Evolutionary conservation across 352 stramenopile genomes (phyloP).

Genomic region (Phytophthora citrophthora): DNA sequence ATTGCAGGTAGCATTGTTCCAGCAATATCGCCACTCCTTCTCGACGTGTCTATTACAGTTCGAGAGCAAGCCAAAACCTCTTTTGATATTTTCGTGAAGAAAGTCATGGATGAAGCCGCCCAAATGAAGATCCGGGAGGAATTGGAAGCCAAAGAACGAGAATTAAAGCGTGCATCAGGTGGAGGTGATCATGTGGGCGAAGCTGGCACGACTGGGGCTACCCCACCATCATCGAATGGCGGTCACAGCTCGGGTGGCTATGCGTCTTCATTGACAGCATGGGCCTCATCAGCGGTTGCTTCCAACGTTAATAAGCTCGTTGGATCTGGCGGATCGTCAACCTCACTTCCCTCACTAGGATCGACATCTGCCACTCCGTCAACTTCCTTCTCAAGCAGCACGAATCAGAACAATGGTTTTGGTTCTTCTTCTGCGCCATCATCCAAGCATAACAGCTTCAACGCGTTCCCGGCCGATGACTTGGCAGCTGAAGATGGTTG

Average conservation of each 20-base stretch:
- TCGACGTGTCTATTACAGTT: conserved; percentile 84
- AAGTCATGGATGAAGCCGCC: conserved; percentile 73
- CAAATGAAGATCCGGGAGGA: conserved; percentile 85
- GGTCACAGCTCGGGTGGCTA: conserved; percentile 53
- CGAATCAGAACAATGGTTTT: conserved; percentile 22
- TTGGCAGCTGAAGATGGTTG: conserved; percentile 63
- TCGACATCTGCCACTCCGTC: conserved; percentile 15
- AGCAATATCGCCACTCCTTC: conserved; percentile 74
- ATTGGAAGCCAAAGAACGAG: conserved; percentile 60
- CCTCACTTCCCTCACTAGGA: conserved; percentile 23
- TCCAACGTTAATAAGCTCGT: conserved; percentile 79
- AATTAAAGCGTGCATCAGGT: conserved; percentile 57
- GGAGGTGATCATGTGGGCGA: conserved; percentile 30
- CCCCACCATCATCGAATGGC: conserved; percentile 23
- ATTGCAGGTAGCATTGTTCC: conserved; percentile 78
- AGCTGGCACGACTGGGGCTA: conserved; percentile 5
- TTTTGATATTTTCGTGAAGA: conserved; percentile 86
- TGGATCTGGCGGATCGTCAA: conserved; percentile 40
- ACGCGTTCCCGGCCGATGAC: conserved; percentile 52
- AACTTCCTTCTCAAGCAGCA: conserved; percentile 29
- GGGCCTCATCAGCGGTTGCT: conserved; percentile 69
- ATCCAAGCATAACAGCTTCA: conserved; percentile 38
- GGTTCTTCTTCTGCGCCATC: conserved; percentile 20
- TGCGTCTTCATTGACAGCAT: conserved; percentile 73
- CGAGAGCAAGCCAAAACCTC: conserved; percentile 76